phyloP scores from a whole-genome alignment of 2,329 filamentous ascomycete species.

The Nannizziopsis barbatae region DNA sequence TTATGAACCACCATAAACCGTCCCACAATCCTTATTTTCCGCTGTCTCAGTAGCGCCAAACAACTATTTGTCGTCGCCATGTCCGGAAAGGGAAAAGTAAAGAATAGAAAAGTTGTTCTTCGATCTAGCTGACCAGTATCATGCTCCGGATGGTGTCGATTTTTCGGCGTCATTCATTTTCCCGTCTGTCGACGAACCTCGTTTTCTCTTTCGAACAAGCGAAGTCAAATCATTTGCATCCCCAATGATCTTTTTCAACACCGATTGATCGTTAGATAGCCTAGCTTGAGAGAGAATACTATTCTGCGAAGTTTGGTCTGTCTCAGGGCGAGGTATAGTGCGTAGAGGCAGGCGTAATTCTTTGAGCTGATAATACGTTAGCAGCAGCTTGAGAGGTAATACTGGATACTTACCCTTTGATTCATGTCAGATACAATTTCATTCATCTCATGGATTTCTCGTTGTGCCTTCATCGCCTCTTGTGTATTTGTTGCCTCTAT shows the following conservation, averaged over 20 bases:
- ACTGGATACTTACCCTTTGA: constrained; percentile 37
- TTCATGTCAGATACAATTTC: constrained; percentile 53
- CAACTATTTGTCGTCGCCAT: no score
- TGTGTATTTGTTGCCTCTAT: constrained; percentile 33
- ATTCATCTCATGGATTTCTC: constrained; percentile 47
- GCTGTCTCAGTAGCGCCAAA: no score
- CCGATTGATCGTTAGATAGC: constrained; percentile 42
- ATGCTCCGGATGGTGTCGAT: neutral
- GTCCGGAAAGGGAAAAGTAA: no score
- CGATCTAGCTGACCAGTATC: no score
- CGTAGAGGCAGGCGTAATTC: constrained; percentile 48
- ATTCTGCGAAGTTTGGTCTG: constrained; percentile 31
- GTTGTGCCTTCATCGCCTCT: constrained; percentile 31
- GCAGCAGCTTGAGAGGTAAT: neutral
- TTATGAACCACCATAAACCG: no score
- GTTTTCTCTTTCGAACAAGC: constrained; percentile 46
- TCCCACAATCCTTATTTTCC: no score
- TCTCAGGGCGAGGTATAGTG: constrained; percentile 32
- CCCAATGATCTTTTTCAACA: constrained; percentile 41
- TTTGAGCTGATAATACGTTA: constrained; percentile 33
- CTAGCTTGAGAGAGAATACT: constrained; percentile 50
- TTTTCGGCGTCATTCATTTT: neutral
- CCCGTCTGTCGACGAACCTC: neutral
- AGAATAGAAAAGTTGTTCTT: no score
- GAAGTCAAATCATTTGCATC: constrained; percentile 49